A percentile compares a stretch with the other conserved stretches of the same genome.
Conservation (phyloP, 768 basidiomycete species). For the Atractiella rhizophila region DNA sequence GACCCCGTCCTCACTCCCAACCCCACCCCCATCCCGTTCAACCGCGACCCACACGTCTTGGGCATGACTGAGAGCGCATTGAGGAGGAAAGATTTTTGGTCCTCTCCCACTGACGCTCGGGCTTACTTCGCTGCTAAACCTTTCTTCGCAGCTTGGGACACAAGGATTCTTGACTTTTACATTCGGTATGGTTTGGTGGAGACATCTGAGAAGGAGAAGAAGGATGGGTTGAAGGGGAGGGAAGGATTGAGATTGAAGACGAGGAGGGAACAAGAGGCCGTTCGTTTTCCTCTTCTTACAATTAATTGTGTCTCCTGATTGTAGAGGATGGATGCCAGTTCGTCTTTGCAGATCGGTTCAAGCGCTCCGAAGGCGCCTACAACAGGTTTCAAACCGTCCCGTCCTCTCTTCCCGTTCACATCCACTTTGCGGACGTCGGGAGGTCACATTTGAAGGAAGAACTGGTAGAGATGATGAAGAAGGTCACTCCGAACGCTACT, state of each 20-base stretch:
- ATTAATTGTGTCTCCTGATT: background rate
- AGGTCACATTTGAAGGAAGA: too few species aligned
- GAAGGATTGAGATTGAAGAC: constrained; percentile 14
- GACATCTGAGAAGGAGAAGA: background rate
- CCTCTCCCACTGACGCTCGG: constrained; percentile 40
- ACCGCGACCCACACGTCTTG: background rate
- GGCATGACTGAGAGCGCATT: constrained; percentile 28
- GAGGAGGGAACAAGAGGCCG: constrained; percentile 11
- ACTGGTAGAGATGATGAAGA: too few species aligned
- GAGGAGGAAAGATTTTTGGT: constrained; percentile 37
- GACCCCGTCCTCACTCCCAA: constrained; percentile 43
- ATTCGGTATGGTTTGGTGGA: constrained; percentile 8
- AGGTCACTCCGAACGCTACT: too few species aligned
- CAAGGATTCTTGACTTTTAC: constrained; percentile 8
- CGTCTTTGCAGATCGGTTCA: constrained; percentile 12
- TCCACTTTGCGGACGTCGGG: constrained; percentile 11
- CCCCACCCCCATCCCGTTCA: background rate
- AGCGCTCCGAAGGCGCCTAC: constrained; percentile 8
- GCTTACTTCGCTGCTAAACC: constrained; percentile 27
- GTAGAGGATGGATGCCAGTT: constrained; percentile 5
- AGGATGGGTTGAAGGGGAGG: background rate
- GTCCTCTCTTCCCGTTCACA: constrained; percentile 8
- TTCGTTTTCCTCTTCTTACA: background rate
- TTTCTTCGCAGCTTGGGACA: constrained; percentile 33
- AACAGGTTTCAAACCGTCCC: constrained; percentile 9